Evolutionary conservation across 768 basidiomycete genomes (phyloP).

Genomic region (Boletus edulis): DNA sequence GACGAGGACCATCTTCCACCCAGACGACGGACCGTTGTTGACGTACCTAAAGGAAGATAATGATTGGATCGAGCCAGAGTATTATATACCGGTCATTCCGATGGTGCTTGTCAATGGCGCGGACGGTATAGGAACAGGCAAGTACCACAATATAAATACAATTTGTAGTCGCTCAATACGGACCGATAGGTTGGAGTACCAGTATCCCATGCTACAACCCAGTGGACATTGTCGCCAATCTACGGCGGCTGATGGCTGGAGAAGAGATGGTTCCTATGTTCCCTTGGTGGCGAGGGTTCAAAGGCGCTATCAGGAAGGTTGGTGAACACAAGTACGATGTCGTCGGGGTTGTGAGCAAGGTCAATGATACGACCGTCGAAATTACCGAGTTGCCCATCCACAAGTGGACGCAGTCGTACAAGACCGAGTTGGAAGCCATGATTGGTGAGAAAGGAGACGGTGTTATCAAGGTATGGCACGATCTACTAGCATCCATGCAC

Average conservation of each 20-base stretch:
- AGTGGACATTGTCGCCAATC: constrained; percentile 80
- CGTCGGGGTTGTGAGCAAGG: constrained; percentile 66
- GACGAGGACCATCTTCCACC: constrained; percentile 75
- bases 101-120: constrained; percentile 90
- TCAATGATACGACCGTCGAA: constrained; percentile 87
- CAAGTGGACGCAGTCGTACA: constrained; percentile 92
- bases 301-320: constrained; percentile 78
- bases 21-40: constrained; percentile 84
- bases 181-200: constrained; percentile 84
- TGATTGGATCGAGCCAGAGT: constrained; percentile 85
- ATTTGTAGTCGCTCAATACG: neutral
- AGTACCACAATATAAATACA: constrained; percentile 18
- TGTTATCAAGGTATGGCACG: constrained; percentile 62
- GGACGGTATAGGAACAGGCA: constrained; percentile 96
- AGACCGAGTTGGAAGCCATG: constrained; percentile 88
- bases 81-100: constrained; percentile 88
- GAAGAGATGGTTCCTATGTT: constrained; percentile 84
- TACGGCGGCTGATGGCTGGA: constrained; percentile 81
- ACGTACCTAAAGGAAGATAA: constrained; percentile 86
- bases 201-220: constrained; percentile 92
- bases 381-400: constrained; percentile 95
- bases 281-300: constrained; percentile 98
- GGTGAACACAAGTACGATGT: constrained; percentile 87
- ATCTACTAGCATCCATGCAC: neutral
- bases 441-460: constrained; percentile 83